phyloP scores from a whole-genome alignment of 1,139 yeast genomes.

The Debaryomyces robertsiae region DNA sequence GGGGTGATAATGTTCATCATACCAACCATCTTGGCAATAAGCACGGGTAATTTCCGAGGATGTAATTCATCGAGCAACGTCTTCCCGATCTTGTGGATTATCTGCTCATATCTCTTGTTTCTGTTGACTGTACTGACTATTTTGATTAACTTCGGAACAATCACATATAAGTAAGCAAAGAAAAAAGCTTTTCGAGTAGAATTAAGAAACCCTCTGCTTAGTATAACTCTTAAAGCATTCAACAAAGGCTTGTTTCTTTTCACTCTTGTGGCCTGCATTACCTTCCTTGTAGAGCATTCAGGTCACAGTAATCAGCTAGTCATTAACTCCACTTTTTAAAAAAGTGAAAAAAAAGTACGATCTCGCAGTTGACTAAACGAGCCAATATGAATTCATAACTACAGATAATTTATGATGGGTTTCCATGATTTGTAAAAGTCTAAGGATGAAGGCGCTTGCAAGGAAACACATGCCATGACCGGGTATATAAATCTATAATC shows the following conservation, averaged over 20 bases:
- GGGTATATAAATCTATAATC: conserved; percentile 3
- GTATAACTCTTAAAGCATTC: neutral
- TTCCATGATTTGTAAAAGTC: no score
- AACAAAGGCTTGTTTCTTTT: neutral
- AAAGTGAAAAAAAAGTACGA: no score
- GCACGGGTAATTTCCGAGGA: conserved; percentile 35
- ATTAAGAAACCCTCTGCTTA: conserved; percentile 10
- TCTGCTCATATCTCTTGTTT: conserved; percentile 10
- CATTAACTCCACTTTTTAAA: no score
- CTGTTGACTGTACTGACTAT: conserved; percentile 21
- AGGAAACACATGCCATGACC: neutral
- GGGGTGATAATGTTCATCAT: conserved; percentile 23
- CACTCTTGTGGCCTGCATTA: no score
- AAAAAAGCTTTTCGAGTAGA: conserved; percentile 29
- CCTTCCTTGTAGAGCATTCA: no score
- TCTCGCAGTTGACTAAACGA: no score
- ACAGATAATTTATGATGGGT: no score
- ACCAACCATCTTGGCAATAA: conserved; percentile 24
- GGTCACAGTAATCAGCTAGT: no score
- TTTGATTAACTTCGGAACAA: conserved; percentile 33
- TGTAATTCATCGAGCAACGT: conserved; percentile 14
- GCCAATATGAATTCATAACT: no score
- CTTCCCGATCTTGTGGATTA: neutral
- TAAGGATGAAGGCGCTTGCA: no score
- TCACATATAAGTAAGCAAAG: conserved; percentile 40